Conservation (phyloP, 2,329 filamentous ascomycete genomes). For the Biscogniauxia mediterranea region DNA sequence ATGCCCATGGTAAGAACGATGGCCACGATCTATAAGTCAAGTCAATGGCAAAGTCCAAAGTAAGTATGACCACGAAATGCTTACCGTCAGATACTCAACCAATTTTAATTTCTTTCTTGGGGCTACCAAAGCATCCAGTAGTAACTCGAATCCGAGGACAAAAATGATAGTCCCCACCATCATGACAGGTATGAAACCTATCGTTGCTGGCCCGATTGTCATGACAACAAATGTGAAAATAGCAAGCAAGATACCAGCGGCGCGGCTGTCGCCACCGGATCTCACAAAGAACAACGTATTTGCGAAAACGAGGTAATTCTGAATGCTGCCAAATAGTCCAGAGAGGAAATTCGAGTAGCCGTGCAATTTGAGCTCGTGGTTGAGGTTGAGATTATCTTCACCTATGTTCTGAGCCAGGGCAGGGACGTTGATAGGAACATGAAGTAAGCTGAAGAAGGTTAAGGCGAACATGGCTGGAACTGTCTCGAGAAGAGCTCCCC, state of each 20-base stretch:
- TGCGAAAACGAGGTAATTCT: constrained; percentile 97
- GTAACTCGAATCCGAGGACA: constrained; percentile 86
- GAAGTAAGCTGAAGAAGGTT: constrained; percentile 95
- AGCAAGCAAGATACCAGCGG: constrained; percentile 85
- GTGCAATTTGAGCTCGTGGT: constrained; percentile 88
- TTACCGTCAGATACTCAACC: constrained; percentile 83
- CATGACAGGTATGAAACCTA: constrained; percentile 94
- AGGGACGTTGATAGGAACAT: constrained; percentile 97
- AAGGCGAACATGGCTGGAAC: constrained; percentile 94
- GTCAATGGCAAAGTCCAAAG: constrained; percentile 20
- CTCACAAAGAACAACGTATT: constrained; percentile 97
- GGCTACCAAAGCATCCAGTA: constrained; percentile 83
- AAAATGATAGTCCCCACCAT: constrained; percentile 96
- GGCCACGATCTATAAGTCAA: constrained; percentile 58
- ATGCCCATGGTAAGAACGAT: constrained; percentile 96
- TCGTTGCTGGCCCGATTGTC: constrained; percentile 80
- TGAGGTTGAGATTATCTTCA: constrained; percentile 88
- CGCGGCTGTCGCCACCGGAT: constrained; percentile 81
- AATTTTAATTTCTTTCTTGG: constrained; percentile 85
- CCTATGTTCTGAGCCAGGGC: constrained; percentile 86
- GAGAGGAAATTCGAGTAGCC: constrained; percentile 91
- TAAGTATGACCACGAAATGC: constrained; percentile 21
- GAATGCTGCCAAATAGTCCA: constrained; percentile 81
- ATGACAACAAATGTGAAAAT: constrained; percentile 76
- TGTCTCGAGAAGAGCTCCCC: constrained; percentile 77